Evolutionary conservation across 768 basidiomycete species (phyloP), one percentile per base, ranked within the genome.

Genomic region (Boletus bicolor): DNA sequence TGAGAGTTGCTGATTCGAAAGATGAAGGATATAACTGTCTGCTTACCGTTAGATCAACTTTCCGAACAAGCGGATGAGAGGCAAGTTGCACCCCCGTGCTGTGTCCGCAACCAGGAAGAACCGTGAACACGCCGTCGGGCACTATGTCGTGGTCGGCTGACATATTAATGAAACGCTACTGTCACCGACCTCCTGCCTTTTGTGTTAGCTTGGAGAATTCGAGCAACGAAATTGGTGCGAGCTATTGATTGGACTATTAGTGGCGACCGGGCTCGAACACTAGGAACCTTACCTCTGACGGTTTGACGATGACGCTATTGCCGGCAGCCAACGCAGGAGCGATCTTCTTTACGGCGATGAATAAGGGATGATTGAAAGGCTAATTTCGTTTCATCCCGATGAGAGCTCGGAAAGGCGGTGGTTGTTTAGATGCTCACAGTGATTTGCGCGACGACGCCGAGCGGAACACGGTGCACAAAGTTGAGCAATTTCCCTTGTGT

Each of bases 331-430:
- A 75, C 1, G 89, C 91, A 6, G 89, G 89, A 0, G 86, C 89
- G 52, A 93, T 87, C 72, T 94, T 94, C 77, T 94, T 94, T 51
- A 93, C 68, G 2, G 90, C 89, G 58, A 94, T 94, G 36, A 94
- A 70, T n/a, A 94, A 74, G 1, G 92, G 92, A 60, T 94, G 91
- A 62, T 94, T 94, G 70, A 93, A 93, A 3, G 91, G 89, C 87
- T 91, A 57, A 15, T 49, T 44, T 43, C 19, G 21, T 35, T 12
- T 7, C 41, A 24, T 46, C n/a, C 14, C 10, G 41, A 32, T 55
- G 49, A 57, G 36, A 49, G 26, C 38, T 41, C 32, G 28, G 53
- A 21, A 39, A 42, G 5, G 28, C 15, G 9, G 43, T 32, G 39
- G 48, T 19, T 11, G 26, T 48, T 17, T 34, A 2, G 52, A 36